These are phyloP conservation scores for Prototheca cutis DNA, from an alignment of 163 green algal species.

Conservation along the genomic window DNA sequence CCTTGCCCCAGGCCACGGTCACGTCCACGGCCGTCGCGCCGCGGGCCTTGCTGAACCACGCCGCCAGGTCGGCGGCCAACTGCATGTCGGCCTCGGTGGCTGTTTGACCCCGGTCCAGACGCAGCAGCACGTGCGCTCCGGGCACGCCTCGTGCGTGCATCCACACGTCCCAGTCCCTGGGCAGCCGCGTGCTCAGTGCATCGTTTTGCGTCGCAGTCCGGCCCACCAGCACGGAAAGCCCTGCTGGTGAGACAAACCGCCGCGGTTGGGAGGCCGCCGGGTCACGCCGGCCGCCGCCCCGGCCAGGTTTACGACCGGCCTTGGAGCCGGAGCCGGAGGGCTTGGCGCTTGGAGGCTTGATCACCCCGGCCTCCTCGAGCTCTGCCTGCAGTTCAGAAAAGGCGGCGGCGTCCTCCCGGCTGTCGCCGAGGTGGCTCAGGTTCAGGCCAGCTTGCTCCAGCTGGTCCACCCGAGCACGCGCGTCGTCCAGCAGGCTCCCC, in stretches of 20 bases:
- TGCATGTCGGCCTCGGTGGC: slow-evolving; percentile 36
- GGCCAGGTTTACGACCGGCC: slow-evolving; percentile 3
- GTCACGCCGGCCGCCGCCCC: not conserved
- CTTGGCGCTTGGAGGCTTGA: slow-evolving; percentile 39
- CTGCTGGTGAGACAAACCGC: slow-evolving; percentile 34
- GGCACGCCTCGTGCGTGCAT: slow-evolving; percentile 67
- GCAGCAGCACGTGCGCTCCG: slow-evolving; percentile 28
- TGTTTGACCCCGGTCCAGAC: slow-evolving; percentile 2
- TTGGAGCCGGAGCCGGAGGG: not conserved
- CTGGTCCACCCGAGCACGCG: slow-evolving; percentile 45
- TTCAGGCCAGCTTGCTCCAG: slow-evolving; percentile 23
- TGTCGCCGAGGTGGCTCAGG: too few species aligned
- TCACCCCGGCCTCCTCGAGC: slow-evolving; percentile 8
- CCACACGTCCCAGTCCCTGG: slow-evolving; percentile 62
- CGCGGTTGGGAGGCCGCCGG: slow-evolving; percentile 21
- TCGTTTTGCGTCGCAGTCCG: slow-evolving; percentile 83
- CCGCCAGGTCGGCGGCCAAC: slow-evolving; percentile 63
- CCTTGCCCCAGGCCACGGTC: slow-evolving; percentile 14
- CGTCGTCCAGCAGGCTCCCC: slow-evolving; percentile 45
- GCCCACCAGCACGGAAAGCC: slow-evolving; percentile 56
- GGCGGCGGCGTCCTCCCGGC: too few species aligned
- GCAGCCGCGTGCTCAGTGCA: slow-evolving; percentile 52
- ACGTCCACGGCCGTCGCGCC: slow-evolving; percentile 30
- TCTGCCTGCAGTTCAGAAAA: not conserved
- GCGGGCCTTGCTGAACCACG: slow-evolving; percentile 59